Evolutionary conservation across 768 basidiomycete genomes (phyloP), one percentile per base, ranked within the genome.

Genomic region (Serendipita sp.): DNA sequence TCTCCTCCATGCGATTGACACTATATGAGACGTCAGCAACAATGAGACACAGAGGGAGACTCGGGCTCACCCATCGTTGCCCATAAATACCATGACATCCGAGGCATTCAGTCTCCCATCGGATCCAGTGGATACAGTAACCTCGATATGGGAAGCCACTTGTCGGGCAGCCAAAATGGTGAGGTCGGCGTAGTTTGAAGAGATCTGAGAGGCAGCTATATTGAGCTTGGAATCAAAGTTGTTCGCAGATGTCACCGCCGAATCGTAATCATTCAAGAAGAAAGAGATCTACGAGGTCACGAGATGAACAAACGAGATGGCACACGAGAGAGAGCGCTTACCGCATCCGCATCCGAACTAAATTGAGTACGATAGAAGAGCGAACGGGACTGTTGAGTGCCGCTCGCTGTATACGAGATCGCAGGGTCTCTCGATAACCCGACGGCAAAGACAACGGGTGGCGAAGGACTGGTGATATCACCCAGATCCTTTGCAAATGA

Each of bases 31-130:
- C 8, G 51, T 18, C 18, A 35, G 16, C n/a, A 16, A n/a, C 13
- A 51, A 74, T 79, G 63, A 68, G 85, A 82, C 63, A 81, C 78
- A 65, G 81, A 82, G 1, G 82, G 82, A 16, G 83, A 84, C n/a
- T n/a, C n/a, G n/a, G n/a, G n/a, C n/a, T n/a, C n/a, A n/a, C n/a
- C n/a, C n/a, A n/a, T n/a, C n/a, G n/a, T 30, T n/a, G n/a, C n/a
- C n/a, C n/a, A n/a, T n/a, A n/a, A n/a, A n/a, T n/a, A n/a, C n/a
- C n/a, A n/a, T n/a, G n/a, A n/a, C n/a, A n/a, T n/a, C n/a, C n/a
- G n/a, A n/a, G n/a, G n/a, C n/a, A n/a, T n/a, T n/a, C n/a, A n/a
- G n/a, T n/a, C n/a, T n/a, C n/a, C n/a, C n/a, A n/a, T n/a, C n/a
- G n/a, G n/a, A n/a, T n/a, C n/a, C n/a, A n/a, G n/a, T n/a, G n/a